Base-by-base conservation (phyloP, 306 rosid species). In the Dalbergia cultrata region DNA sequence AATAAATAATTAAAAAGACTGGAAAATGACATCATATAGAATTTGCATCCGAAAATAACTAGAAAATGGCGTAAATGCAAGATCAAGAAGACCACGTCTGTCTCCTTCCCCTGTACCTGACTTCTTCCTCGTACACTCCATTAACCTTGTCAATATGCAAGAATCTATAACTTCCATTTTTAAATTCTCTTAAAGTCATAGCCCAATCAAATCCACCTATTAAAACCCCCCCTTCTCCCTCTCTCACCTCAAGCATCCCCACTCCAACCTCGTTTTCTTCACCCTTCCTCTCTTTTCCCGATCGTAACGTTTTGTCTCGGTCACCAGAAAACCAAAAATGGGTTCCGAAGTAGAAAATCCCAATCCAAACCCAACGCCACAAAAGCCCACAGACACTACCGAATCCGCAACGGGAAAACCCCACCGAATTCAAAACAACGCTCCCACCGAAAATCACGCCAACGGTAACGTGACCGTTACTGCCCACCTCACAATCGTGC, bases 291-390 rank as follows among this genome's bases (percentile, higher is more conserved):
- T 53, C 19, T 17, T 17, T 14, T 14, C 50, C 59, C 59, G 19
- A 3, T 53, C 5, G 31, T 26, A 26, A 26, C 31, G 31, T 1
- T 26, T 26, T 26, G 31, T 2, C 31, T 26, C 3, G 1, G 31
- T 26, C 31, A 26, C 31, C 31, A 1, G 31, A 26, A 26, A 26
- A 26, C 59, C 21, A 53, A 53, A 53, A 31, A 88, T 85, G 91
- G 89, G 74, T 16, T 81, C 87, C 67, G 82, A 82, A 60, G 58
- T 39, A 11, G 8, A 67, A 62, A 82, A n/a, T 26, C 64, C 70
- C 67, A 11, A 82, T 39, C 44, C 45, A 26, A 56, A 31, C 43
- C 39, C 11, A 8, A 52, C 57, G 16, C 18, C 39, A 65, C 31
- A 26, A 26, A 1, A 26, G 3, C 31, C 31, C 31, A 26, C 31